phyloP scores from a whole-genome alignment of 768 basidiomycete genomes.

The Amanita molliuscula region DNA sequence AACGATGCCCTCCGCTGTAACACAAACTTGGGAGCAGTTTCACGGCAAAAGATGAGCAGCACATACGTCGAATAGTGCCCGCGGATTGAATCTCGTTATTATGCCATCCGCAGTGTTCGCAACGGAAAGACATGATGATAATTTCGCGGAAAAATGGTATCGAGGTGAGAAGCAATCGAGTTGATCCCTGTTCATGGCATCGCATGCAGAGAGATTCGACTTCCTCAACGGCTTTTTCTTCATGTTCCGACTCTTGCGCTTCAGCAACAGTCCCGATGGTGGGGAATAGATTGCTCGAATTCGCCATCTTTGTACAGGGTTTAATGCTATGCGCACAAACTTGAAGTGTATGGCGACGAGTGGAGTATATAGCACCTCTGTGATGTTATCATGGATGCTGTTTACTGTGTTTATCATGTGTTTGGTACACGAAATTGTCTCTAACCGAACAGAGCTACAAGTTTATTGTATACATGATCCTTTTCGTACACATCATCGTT shows the following conservation, averaged over 20 bases:
- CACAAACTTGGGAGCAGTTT: neutral
- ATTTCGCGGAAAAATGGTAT: conserved; percentile 96
- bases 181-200: conserved; percentile 87
- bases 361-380: neutral
- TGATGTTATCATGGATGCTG: neutral
- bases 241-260: conserved; percentile 24
- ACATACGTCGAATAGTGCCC: conserved; percentile 71
- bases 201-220: conserved; percentile 92
- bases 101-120: conserved; percentile 78
- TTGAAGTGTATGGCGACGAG: neutral
- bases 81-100: conserved; percentile 97
- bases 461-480: conserved; percentile 30
- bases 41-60: neutral
- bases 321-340: neutral
- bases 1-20: conserved; percentile 65
- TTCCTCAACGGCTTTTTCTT: conserved; percentile 67
- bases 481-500: conserved; percentile 49
- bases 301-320: neutral
- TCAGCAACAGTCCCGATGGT: conserved; percentile 43
- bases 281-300: conserved; percentile 33
- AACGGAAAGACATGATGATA: conserved; percentile 93
- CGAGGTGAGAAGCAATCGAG: conserved; percentile 79
- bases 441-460: neutral
- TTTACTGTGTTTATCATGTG: neutral
- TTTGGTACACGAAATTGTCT: neutral